Base-by-base conservation (phyloP, 2,329 filamentous ascomycete species). In the Neofusicoccum cordaticola region DNA sequence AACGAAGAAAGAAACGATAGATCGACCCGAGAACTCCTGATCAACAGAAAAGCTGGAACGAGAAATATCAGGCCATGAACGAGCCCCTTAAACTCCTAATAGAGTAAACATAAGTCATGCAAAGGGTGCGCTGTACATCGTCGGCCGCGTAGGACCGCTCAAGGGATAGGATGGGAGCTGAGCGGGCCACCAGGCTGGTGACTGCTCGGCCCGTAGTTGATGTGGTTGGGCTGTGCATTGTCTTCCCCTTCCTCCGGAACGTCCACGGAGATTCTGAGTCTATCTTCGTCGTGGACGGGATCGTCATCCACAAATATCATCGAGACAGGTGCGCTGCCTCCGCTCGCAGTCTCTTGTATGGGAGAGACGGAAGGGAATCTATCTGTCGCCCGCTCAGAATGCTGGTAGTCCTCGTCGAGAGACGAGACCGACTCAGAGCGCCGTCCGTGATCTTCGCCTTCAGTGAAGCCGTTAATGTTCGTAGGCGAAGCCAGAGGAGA, bases 291-390 rank as follows among this genome's bases (percentile, higher is more conserved):
- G 15, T 15, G 13, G 35, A 12, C 60, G 22, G 22, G n/a, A 15
- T 52, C 37, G 11, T 39, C 27, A 6, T 42, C 35, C 6, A 52
- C 19, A 5, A 48, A 63, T 22, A 53, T 41, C 15, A 19, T 53
- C 4, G 60, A 63, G 31, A 63, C 48, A 11, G 35, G 47, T 17
- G 17, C 60, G 27, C 60, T 63, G 39, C 41, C 47, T 34, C 53
- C 53, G 44, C 44, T 50, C n/a, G 15, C 48, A 22, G 37, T 19
- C 22, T 63, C 60, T 11, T 63, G 60, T 19, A 63, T 63, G 8
- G 60, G 60, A 4, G 60, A 63, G 37, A 53, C 60, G 2, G 48
- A 63, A 22, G 60, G 35, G 37, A 51, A 22, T 7, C 47, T 42
- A 19, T 53, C 60, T 3, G 13, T 11, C 2, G 37, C 27, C 2